Base-by-base conservation (phyloP, 1,139 yeast species). In the Pneumocystis carinii region DNA sequence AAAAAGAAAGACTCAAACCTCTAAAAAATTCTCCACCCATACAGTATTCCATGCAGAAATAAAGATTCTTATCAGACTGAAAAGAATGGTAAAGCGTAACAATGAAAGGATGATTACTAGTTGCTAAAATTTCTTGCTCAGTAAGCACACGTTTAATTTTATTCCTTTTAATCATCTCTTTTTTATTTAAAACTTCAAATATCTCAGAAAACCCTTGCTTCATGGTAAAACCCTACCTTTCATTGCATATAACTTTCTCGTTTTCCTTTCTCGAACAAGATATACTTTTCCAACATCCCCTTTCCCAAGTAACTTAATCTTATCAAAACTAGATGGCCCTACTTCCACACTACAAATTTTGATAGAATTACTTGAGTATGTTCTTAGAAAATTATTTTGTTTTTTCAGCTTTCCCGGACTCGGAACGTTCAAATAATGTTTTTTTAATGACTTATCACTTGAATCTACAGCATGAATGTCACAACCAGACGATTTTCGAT, bases 11-110 rank as follows among this genome's bases (percentile, higher is more conserved):
- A 36, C n/a, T 19, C 32, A n/a, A 60, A 65, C 67, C 67, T 66
- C 98, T 78, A 78, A 94, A 94, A 72, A 94, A 94, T 75, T 94
- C 99, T 61, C 99, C 98, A 27, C 99, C 99, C 94, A 92, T 90
- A 72, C 98, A 94, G 71, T 92, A 94, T 74, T 94, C 99, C 96
- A 94, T 90, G 73, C 98, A 94, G 62, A 94, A 80, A 71, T 90
- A 94, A n/a, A 94, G 76, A 72, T 87, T 84, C 68, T 90, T 97
- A 64, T 88, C 94, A 14, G 95, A 86, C 74, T 94, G 98, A 76
- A 94, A 94, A 0, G 97, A 90, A 74, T 94, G 98, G 72, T 94
- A 90, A 59, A 94, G 78, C 0, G 98, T 90, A 59, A 94, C 97
- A 70, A 94, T 92, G 71, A 94, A 94, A 0, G 99, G 99, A 74